Evolutionary conservation across 257 asterid genomes (phyloP), one percentile per base, ranked within the genome.

Genomic region (Ballota nigra): DNA sequence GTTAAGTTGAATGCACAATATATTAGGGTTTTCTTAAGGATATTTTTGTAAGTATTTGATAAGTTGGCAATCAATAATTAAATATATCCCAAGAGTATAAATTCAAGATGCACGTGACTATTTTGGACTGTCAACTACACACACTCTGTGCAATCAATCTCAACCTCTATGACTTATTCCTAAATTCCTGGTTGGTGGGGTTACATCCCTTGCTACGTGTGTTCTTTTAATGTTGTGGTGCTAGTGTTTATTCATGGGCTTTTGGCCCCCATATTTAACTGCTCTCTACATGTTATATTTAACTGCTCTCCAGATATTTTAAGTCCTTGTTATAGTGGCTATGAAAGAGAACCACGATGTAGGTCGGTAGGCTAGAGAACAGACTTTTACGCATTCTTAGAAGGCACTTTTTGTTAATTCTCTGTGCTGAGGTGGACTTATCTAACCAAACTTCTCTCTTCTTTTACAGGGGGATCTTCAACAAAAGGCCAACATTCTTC

Each of bases 381-480:
- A 70, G 41, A 9, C 28, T 15, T 56, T 22, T 28, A 33, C 18
- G 18, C 40, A 8, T 12, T 34, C 33, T 26, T 28, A 31, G n/a
- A 22, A 41, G 52, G 19, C 38, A 20, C 6, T 12, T 72, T 31
- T 51, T 49, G 40, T 63, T 26, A 6, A 19, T 65, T 47, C n/a
- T 40, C 31, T 29, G 18, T 28, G 53, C 57, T 65, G 51, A 70
- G 68, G 29, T 70, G 70, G 63, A 18, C 57, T 49, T 68, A 70
- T 61, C 41, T 66, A 34, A 58, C 18, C 40, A 45, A 13, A 4
- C 55, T 59, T 69, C 63, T 45, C 29, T 63, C 72, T 69, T 60
- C 26, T 68, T 82, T 73, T 74, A 40, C 92, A 93, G 98, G 92
- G 57, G 71, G 87, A 86, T 76, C 82, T 93, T 76, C 86, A 90